phyloP scores from a whole-genome alignment of 2,329 filamentous ascomycete genomes.

The Exophiala mesophila region DNA sequence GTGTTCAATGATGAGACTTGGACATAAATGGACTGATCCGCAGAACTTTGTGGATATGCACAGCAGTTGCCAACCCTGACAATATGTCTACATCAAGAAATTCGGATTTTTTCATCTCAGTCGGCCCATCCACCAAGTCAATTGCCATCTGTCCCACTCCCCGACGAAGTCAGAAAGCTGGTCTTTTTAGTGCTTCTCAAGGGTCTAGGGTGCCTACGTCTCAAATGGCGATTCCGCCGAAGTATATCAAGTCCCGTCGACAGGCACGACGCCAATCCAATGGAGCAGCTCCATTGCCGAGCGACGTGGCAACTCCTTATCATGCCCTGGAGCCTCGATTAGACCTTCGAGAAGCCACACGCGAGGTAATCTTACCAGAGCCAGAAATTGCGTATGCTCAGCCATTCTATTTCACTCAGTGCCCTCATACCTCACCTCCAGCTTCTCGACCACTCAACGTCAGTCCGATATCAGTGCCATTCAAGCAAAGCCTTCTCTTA shows the following conservation, averaged over 20 bases:
- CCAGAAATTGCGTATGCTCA: conserved; percentile 17
- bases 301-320: conserved; percentile 2
- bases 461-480: conserved; percentile 10
- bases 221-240: not conserved
- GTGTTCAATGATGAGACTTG: too few species aligned
- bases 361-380: conserved; percentile 10
- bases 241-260: conserved; percentile 1
- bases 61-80: too few species aligned
- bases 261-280: too few species aligned
- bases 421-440: conserved; percentile 22
- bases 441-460: conserved; percentile 22
- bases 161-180: too few species aligned
- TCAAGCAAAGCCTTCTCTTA: conserved; percentile 10
- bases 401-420: conserved; percentile 21
- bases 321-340: not conserved
- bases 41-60: too few species aligned
- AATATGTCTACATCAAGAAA: too few species aligned
- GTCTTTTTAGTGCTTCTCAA: too few species aligned
- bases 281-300: not conserved
- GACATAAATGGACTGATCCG: too few species aligned
- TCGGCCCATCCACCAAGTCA: too few species aligned
- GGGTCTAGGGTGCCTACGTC: not conserved
- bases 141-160: too few species aligned
- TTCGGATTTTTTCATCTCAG: too few species aligned
- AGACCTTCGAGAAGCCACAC: too few species aligned